These are phyloP conservation scores for Melastoma malabathricum DNA, from an alignment of 345 rosid species.

Conservation along the genomic window DNA sequence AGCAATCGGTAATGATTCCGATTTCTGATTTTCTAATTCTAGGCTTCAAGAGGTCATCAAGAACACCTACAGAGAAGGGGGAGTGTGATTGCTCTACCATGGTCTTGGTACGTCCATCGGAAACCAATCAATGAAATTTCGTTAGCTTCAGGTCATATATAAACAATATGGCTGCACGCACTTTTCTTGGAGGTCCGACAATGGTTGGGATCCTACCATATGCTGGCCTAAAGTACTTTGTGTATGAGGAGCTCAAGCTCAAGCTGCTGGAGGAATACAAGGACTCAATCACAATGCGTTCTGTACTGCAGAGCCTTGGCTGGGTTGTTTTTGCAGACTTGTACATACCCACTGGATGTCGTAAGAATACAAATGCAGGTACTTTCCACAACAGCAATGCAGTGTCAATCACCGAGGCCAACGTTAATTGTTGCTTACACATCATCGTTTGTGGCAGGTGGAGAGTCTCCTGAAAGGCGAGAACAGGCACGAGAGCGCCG, in stretches of 20 bases:
- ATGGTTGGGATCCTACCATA: slow-evolving; percentile 76
- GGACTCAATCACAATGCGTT: slow-evolving; percentile 59
- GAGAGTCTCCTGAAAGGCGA: slow-evolving; percentile 41
- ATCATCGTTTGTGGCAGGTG: too few species aligned
- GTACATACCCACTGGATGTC: slow-evolving; percentile 89
- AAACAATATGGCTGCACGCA: too few species aligned
- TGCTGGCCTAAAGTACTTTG: slow-evolving; percentile 82
- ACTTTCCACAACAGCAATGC: neutral
- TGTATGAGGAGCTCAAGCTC: slow-evolving; percentile 73
- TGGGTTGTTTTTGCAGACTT: slow-evolving; percentile 82
- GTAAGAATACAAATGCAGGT: slow-evolving; percentile 99
- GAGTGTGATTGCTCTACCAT: slow-evolving; percentile 58
- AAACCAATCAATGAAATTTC: neutral
- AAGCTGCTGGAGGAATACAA: slow-evolving; percentile 75
- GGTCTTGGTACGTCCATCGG: slow-evolving; percentile 49
- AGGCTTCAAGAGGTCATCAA: slow-evolving; percentile 59
- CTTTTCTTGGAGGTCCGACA: slow-evolving; percentile 53
- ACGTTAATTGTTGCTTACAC: too few species aligned
- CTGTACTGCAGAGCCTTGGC: slow-evolving; percentile 91
- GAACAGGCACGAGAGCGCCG: slow-evolving; percentile 46
- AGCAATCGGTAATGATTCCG: neutral
- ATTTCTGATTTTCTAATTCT: slow-evolving; percentile 31
- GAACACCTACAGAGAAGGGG: slow-evolving; percentile 67
- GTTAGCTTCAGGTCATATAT: neutral
- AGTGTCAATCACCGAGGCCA: too few species aligned